Evolutionary conservation across 2,329 filamentous ascomycete species (phyloP).

Genomic region (Seiridium cupressi): DNA sequence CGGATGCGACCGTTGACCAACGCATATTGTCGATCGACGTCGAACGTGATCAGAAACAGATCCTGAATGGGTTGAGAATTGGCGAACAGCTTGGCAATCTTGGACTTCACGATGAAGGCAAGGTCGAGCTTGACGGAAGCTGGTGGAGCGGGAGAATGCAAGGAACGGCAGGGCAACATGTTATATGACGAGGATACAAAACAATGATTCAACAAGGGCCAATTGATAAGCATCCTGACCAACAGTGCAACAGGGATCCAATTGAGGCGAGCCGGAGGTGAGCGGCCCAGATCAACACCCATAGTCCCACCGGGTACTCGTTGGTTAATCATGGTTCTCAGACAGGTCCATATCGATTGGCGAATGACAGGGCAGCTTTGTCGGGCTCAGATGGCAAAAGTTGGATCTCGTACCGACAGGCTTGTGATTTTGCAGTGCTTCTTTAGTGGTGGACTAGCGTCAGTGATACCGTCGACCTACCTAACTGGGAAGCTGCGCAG

Average conservation of each 20-base stretch:
- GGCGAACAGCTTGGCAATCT: background rate
- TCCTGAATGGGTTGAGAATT: background rate
- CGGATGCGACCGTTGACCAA: constrained; percentile 16
- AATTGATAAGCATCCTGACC: constrained; percentile 2
- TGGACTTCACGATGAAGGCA: background rate
- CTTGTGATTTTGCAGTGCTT: background rate
- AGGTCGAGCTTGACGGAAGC: background rate
- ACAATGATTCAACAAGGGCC: background rate
- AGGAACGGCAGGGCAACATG: background rate
- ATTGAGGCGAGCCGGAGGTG: background rate
- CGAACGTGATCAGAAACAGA: background rate
- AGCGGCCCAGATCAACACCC: background rate
- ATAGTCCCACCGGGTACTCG: background rate
- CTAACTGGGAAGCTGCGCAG: constrained; percentile 4
- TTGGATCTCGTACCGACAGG: background rate
- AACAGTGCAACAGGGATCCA: background rate
- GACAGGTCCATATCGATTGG: background rate
- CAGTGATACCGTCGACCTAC: background rate
- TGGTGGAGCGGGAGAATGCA: background rate
- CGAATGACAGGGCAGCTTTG: background rate
- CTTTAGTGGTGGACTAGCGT: background rate
- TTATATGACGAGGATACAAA: background rate
- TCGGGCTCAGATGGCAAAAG: background rate
- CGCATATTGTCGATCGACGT: constrained; percentile 18
- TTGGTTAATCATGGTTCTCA: background rate